Conservation (phyloP, 345 rosid genomes). For the Leavenworthia alabamica region DNA sequence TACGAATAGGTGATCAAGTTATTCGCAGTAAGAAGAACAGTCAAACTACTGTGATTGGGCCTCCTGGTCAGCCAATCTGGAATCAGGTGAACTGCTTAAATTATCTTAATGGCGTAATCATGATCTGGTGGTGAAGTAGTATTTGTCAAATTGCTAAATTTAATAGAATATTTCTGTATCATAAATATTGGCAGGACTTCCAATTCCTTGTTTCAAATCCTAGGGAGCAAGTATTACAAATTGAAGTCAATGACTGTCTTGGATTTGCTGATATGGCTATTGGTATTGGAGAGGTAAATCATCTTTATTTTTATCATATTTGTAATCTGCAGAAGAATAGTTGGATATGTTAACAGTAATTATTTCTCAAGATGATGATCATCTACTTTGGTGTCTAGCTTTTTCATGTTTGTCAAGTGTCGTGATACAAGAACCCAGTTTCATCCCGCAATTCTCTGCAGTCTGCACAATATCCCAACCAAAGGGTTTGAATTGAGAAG, state of each 20-base stretch:
- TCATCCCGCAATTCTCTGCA: not conserved
- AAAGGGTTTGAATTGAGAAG: conserved; percentile 2
- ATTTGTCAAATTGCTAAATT: not conserved
- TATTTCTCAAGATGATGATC: not conserved
- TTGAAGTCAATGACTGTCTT: conserved; percentile 84
- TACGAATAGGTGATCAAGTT: conserved; percentile 74
- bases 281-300: conserved; percentile 78
- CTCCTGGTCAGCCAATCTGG: conserved; percentile 98
- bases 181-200: conserved; percentile 67
- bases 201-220: conserved; percentile 90
- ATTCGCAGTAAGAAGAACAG: conserved; percentile 95
- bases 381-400: not conserved
- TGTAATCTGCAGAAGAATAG: not conserved
- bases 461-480: conserved; percentile 4
- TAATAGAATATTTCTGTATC: conserved; percentile 8
- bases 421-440: conserved; percentile 1
- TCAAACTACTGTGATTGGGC: conserved; percentile 87
- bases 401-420: not conserved
- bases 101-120: not conserved
- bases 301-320: conserved; percentile 5
- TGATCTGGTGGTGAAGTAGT: not conserved
- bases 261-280: conserved; percentile 74
- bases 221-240: conserved; percentile 59
- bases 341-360: not conserved
- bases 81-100: conserved; percentile 63